Base-by-base conservation (phyloP, 2,329 filamentous ascomycete genomes). In the Pseudocercospora vitis region DNA sequence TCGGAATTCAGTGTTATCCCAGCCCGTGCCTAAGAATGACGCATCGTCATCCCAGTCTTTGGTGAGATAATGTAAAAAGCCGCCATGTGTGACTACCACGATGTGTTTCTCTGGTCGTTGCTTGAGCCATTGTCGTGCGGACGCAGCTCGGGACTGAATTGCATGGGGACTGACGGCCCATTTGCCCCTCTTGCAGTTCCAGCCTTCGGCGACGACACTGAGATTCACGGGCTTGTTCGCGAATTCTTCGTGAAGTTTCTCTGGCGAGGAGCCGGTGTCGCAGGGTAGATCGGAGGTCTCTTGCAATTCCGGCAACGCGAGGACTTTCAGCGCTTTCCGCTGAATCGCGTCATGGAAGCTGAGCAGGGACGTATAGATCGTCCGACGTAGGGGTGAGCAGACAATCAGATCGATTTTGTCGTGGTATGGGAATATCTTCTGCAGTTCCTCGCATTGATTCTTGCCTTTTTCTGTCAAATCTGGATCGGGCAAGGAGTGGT, bases 21-120 rank as follows among this genome's bases (percentile, higher is more conserved):
- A 91, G 4, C 82, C 85, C 7, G 87, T 91, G 32, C 85, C 78
- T 55, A 73, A 67, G 60, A 74, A 76, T 37, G 71, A 67, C 44
- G 74, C 76, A 63, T 63, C 79, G 35, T 84, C 87, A 50, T 83
- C 77, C 83, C 85, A 95, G 65, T 95, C 90, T 61, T 91, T 82
- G 0, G 89, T 94, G 58, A 96, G 74, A 65, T 89, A 95, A 70
- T 96, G 91, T 64, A 95, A 69, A 63, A 91, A 88, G 1, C 87
- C 88, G 46, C 61, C 91, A 65, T 95, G 91, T 2, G 89, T 87
- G 6, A 95, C 89, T 1, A 91, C 78, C 0, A 86, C 83, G 23
- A 95, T 81, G 62, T 92, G 81, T 64, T 88, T 84, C 63, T 82
- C 79, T 3, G 73, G 72, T 19, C 75, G 65, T 7, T 59, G 65